phyloP scores from a whole-genome alignment of 1,284 basidiomycete genomes.

The Naganishia cerealis region DNA sequence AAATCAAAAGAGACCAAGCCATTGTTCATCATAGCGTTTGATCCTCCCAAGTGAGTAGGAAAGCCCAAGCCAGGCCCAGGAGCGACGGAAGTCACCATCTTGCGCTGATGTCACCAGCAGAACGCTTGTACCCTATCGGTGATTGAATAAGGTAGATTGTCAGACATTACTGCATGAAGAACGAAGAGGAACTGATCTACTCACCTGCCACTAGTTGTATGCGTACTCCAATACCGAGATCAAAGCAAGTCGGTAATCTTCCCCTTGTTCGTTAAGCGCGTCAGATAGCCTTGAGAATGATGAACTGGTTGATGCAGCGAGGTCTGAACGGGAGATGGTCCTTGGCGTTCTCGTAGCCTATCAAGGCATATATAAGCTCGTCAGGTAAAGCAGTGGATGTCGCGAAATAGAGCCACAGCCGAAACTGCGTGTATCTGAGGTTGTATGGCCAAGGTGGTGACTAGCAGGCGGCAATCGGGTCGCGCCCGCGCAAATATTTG shows the following conservation, averaged over 20 bases:
- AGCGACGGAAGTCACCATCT: conserved; percentile 19
- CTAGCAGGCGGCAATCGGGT: neutral
- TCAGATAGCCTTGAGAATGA: neutral
- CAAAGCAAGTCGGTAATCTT: neutral
- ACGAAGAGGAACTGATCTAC: neutral
- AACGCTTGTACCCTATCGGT: neutral
- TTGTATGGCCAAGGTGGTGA: neutral
- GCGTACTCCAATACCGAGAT: neutral
- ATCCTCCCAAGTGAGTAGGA: conserved; percentile 5
- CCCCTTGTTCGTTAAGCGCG: neutral
- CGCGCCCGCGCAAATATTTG: neutral
- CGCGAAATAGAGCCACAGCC: neutral
- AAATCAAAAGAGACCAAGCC: conserved; percentile 12
- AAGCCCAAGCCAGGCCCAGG: conserved; percentile 12
- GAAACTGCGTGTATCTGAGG: neutral
- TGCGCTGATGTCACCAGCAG: neutral
- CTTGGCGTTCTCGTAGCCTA: neutral
- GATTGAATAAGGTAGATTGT: neutral
- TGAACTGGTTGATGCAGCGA: neutral
- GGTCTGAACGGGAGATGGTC: neutral
- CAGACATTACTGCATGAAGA: neutral
- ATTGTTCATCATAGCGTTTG: neutral
- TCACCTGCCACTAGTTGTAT: neutral
- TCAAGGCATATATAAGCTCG: too few species aligned
- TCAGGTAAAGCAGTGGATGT: too few species aligned